A percentile compares a stretch with the other conserved stretches of the same genome.
Conservation (phyloP, 306 rosid genomes). For the Nissolia schottii region DNA sequence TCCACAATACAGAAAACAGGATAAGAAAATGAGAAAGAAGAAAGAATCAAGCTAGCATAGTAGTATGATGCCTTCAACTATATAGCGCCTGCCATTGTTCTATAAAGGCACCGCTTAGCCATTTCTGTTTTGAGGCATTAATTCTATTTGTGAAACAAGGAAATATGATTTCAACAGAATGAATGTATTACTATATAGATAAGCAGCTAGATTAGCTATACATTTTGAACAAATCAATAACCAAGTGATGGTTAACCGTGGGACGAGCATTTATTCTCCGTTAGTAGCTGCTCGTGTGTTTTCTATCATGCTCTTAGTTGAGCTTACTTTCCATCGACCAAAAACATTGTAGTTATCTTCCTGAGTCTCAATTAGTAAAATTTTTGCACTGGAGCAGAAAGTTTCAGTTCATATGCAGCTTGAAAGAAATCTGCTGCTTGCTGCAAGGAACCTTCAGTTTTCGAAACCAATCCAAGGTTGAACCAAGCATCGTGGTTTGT, state of each 20-base stretch:
- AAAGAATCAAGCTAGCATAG: not conserved
- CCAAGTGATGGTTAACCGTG: not conserved
- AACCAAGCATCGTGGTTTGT: slow-evolving; percentile 77
- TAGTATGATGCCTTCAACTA: not conserved
- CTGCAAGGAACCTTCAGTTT: slow-evolving; percentile 57
- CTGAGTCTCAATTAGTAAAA: slow-evolving; percentile 28
- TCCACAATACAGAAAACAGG: not conserved
- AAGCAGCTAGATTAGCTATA: slow-evolving; percentile 33
- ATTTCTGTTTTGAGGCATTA: not conserved
- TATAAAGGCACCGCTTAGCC: not conserved
- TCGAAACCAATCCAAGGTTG: slow-evolving; percentile 62
- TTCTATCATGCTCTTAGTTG: not conserved
- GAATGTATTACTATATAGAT: slow-evolving; percentile 9
- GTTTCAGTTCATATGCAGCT: slow-evolving; percentile 70
- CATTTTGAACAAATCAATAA: slow-evolving; percentile 23
- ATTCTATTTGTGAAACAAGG: slow-evolving; percentile 1
- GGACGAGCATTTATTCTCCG: slow-evolving; percentile 9
- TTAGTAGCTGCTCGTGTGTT: not conserved
- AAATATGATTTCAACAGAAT: slow-evolving; percentile 18
- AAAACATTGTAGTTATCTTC: not conserved
- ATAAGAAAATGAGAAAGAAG: not conserved
- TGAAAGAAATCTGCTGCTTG: slow-evolving; percentile 83
- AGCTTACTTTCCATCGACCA: not conserved
- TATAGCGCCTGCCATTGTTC: not conserved
- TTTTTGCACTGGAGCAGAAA: slow-evolving; percentile 65